Conservation (phyloP, 768 basidiomycete genomes). For the Psilocybe azurescens region DNA sequence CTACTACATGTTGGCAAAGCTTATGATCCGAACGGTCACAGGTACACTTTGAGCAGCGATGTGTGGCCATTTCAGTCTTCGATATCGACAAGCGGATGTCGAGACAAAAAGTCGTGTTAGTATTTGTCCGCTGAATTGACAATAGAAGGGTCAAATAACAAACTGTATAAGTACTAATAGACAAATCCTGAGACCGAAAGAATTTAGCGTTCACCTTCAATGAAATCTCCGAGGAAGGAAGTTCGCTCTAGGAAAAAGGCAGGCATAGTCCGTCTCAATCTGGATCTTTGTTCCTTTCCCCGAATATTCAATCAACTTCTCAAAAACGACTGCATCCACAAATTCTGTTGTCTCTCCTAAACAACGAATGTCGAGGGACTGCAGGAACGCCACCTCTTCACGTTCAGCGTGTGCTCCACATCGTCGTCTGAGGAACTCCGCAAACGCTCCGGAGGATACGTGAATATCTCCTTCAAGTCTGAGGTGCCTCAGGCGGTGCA, state of each 20-base stretch:
- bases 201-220: too few relatives aligned
- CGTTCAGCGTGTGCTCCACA: not conserved
- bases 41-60: too few relatives aligned
- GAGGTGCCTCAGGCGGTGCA: not conserved
- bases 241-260: not conserved
- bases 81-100: too few relatives aligned
- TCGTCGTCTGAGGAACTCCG: not conserved
- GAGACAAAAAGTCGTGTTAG: too few relatives aligned
- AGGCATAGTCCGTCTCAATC: conserved; percentile 3
- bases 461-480: not conserved
- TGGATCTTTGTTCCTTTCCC: not conserved
- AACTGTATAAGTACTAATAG: too few relatives aligned
- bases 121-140: too few relatives aligned
- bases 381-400: not conserved
- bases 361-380: not conserved
- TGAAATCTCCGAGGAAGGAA: not conserved
- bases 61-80: too few relatives aligned
- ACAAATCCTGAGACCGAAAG: too few relatives aligned
- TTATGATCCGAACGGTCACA: too few relatives aligned
- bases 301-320: not conserved
- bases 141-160: too few relatives aligned
- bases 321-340: not conserved
- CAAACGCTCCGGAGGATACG: not conserved
- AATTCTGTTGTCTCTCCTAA: not conserved
- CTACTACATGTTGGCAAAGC: too few relatives aligned